phyloP scores from a whole-genome alignment of 306 rosid genomes.

The Casuarina cunninghamiana region DNA sequence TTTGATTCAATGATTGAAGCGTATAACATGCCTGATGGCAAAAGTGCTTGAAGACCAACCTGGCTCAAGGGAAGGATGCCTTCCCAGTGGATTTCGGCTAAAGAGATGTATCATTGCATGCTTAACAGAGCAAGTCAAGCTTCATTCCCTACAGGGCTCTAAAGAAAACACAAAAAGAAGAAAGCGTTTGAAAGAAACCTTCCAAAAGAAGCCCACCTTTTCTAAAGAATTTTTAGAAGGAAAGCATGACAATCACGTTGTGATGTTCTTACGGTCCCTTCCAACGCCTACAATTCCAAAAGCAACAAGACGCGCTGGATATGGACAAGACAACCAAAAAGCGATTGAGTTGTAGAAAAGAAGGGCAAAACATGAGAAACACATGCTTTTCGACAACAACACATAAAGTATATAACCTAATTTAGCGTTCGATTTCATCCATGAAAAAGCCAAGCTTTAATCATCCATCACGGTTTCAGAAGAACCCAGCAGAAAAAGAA shows the following conservation, averaged over 20 bases:
- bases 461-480: no score
- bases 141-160: not conserved
- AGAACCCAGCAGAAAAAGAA: no score
- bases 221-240: not conserved
- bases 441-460: no score
- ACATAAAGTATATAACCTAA: no score
- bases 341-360: no score
- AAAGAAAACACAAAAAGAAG: not conserved
- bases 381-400: no score
- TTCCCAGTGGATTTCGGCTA: not conserved
- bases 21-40: not conserved
- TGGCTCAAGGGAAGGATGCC: not conserved
- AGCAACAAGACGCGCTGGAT: not conserved
- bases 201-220: not conserved
- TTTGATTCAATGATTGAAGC: no score
- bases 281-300: not conserved
- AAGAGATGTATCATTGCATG: not conserved
- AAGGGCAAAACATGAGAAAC: no score
- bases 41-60: constrained; percentile 11
- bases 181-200: not conserved
- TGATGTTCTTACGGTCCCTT: not conserved
- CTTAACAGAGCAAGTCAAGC: not conserved
- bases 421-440: no score
- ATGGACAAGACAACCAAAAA: not conserved
- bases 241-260: not conserved